Percentiles rank a stretch among this genome's conserved stretches.
These are phyloP conservation scores for Cicer chorassanicum DNA, from an alignment of 306 rosid species.

Conservation along the genomic window DNA sequence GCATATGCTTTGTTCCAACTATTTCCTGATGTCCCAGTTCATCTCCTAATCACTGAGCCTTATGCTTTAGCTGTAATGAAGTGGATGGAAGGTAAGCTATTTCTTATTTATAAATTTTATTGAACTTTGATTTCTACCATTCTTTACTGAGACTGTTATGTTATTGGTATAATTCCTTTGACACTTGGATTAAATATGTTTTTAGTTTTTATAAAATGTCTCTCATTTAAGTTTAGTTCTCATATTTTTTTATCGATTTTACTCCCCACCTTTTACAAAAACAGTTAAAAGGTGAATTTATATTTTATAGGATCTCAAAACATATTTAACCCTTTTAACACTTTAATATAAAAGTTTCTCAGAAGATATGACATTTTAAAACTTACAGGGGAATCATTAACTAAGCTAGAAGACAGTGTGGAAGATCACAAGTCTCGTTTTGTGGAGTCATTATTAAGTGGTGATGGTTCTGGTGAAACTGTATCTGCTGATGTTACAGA, in stretches of 20 bases:
- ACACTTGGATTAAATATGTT: not conserved
- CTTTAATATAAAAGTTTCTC: slow-evolving; percentile 30
- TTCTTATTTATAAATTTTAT: slow-evolving; percentile 1
- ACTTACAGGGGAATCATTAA: slow-evolving; percentile 71
- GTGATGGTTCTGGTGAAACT: slow-evolving; percentile 54
- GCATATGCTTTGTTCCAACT: slow-evolving; percentile 84
- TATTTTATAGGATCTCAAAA: not conserved
- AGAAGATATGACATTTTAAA: slow-evolving; percentile 33
- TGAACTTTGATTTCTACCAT: slow-evolving; percentile 28
- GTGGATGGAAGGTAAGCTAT: slow-evolving; percentile 75
- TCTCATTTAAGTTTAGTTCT: slow-evolving; percentile 12
- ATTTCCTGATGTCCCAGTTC: slow-evolving; percentile 85
- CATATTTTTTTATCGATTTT: not conserved
- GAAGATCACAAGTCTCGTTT: slow-evolving; percentile 80
- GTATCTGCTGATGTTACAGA: slow-evolving; percentile 51
- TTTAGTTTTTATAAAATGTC: not conserved
- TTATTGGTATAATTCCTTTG: slow-evolving; percentile 31
- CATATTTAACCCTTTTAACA: slow-evolving; percentile 2
- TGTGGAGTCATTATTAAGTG: slow-evolving; percentile 77
- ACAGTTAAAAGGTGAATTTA: slow-evolving; percentile 4
- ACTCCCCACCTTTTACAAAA: slow-evolving; percentile 3
- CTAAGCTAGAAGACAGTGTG: slow-evolving; percentile 69
- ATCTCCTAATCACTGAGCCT: slow-evolving; percentile 73
- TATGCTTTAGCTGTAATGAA: slow-evolving; percentile 73
- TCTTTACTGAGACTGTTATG: slow-evolving; percentile 17